Percentiles rank a stretch among this genome's conserved stretches.
phyloP scores from a whole-genome alignment of 148 eudicot species.

The Fagopyrum esculentum region DNA sequence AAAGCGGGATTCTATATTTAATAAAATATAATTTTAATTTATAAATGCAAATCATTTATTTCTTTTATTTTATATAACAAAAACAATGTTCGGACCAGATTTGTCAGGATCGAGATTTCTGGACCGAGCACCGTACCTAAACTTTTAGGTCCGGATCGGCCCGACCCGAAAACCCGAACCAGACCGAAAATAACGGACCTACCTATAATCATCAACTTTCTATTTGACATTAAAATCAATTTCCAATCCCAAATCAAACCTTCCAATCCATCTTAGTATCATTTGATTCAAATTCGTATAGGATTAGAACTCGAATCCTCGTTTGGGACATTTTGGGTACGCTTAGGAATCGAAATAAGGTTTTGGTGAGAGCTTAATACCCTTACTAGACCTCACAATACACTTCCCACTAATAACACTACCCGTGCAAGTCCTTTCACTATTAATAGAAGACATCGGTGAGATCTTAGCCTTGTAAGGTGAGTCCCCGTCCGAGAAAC shows the following conservation, averaged over 20 bases:
- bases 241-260: background rate
- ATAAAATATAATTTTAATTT: too few relatives aligned
- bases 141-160: too few relatives aligned
- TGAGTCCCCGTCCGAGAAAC: conserved; percentile 11
- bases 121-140: too few relatives aligned
- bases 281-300: background rate
- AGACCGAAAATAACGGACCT: too few relatives aligned
- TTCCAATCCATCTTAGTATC: background rate
- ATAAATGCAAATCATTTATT: too few relatives aligned
- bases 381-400: conserved; percentile 9
- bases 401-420: conserved; percentile 1
- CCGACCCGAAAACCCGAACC: too few relatives aligned
- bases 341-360: background rate
- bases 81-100: too few relatives aligned
- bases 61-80: too few relatives aligned
- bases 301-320: background rate
- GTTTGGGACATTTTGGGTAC: background rate
- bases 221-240: background rate
- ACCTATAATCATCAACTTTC: background rate
- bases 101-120: too few relatives aligned
- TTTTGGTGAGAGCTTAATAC: background rate
- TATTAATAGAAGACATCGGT: conserved; percentile 14
- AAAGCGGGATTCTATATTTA: too few relatives aligned
- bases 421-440: conserved; percentile 15
- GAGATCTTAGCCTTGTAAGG: conserved; percentile 10